phyloP scores from a whole-genome alignment of 768 basidiomycete genomes.

The Gautieria morchelliformis region DNA sequence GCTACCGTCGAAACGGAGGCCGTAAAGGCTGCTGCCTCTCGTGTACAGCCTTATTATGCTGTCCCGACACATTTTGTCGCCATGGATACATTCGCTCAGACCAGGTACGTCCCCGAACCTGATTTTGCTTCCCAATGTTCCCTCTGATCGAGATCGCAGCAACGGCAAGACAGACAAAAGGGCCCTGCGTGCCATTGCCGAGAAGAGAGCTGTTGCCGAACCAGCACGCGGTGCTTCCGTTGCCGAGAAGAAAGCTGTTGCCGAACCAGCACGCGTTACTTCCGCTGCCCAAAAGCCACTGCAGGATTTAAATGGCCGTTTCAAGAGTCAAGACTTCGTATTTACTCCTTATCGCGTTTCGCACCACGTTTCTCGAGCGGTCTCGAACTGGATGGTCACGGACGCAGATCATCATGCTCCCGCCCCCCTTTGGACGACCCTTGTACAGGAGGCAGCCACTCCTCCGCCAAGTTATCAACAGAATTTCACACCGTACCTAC shows the following conservation, averaged over 20 bases:
- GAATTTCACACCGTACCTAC: background rate
- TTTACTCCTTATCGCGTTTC: background rate
- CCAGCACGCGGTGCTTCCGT: background rate
- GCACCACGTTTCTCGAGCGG: background rate
- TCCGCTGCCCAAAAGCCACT: background rate
- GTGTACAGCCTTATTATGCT: slow-evolving; percentile 51
- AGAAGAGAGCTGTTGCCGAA: background rate
- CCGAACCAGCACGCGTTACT: background rate
- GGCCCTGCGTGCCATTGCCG: slow-evolving; percentile 14
- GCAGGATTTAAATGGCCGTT: background rate
- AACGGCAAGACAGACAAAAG: slow-evolving; percentile 29
- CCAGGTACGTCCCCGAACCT: slow-evolving; percentile 28
- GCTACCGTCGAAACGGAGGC: slow-evolving; percentile 24
- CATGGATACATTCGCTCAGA: slow-evolving; percentile 41
- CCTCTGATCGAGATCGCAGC: slow-evolving; percentile 16
- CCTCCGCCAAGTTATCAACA: background rate
- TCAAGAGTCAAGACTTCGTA: background rate
- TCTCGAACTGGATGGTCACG: background rate
- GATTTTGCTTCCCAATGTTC: background rate
- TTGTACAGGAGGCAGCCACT: background rate
- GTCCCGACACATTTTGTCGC: slow-evolving; percentile 38
- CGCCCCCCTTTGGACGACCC: slow-evolving; percentile 1
- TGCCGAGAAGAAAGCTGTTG: background rate
- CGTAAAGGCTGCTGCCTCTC: slow-evolving; percentile 36
- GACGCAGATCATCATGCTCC: background rate